Percentiles rank a stretch among this genome's conserved stretches.
Evolutionary conservation across 2,329 filamentous ascomycete genomes (phyloP).

Genomic region (Shiraia sp.): DNA sequence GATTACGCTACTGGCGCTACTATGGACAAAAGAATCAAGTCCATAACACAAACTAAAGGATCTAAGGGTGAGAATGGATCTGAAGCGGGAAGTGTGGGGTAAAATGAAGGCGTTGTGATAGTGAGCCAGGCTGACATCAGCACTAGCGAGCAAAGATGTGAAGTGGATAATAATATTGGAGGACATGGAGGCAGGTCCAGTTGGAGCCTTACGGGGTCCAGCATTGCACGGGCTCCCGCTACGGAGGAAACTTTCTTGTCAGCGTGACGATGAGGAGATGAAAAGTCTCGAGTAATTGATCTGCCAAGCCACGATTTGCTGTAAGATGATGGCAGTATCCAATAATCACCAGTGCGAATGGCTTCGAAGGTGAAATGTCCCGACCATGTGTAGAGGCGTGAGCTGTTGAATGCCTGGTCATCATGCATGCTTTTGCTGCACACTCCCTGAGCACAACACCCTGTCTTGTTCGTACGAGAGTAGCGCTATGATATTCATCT

Average conservation of each 20-base stretch:
- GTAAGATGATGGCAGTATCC: not conserved
- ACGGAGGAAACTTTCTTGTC: not conserved
- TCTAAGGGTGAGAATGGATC: not conserved
- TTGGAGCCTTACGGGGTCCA: not conserved
- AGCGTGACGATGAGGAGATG: too few relatives aligned
- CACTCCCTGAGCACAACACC: too few relatives aligned
- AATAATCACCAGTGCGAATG: too few relatives aligned
- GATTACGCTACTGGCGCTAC: too few relatives aligned
- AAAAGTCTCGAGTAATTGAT: too few relatives aligned
- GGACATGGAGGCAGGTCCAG: not conserved
- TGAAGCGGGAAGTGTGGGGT: not conserved
- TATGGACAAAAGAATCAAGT: constrained; percentile 9
- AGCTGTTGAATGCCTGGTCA: too few relatives aligned
- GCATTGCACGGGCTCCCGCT: constrained; percentile 6
- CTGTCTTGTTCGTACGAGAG: too few relatives aligned
- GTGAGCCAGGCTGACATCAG: constrained; percentile 5
- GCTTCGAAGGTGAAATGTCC: too few relatives aligned
- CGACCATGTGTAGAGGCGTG: too few relatives aligned
- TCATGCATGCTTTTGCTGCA: too few relatives aligned
- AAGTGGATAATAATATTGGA: not conserved
- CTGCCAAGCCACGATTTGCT: not conserved
- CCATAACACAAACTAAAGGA: constrained; percentile 20
- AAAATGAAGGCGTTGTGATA: not conserved
- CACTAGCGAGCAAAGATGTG: constrained; percentile 1
- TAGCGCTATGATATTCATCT: too few relatives aligned